Conservation (phyloP, 2,329 filamentous ascomycete genomes). For the Fusarium multiceps region DNA sequence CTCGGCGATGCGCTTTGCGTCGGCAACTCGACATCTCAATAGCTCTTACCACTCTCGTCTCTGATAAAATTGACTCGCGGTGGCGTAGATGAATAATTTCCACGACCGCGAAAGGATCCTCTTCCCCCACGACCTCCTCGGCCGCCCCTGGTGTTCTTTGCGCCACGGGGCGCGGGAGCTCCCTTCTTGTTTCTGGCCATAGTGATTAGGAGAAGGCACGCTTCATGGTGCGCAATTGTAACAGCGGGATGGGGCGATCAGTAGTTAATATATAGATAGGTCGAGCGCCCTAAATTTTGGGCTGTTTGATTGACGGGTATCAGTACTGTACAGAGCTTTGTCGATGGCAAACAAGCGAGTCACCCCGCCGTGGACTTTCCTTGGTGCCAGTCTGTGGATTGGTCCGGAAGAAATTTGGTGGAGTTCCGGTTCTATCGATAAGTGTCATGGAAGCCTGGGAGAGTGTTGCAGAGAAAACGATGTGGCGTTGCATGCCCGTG, state of each 20-base stretch:
- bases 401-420: conserved; percentile 6
- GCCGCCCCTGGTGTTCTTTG: conserved; percentile 33
- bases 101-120: conserved; percentile 24
- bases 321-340: not conserved
- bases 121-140: conserved; percentile 33
- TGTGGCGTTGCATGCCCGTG: not conserved
- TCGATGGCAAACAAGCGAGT: conserved; percentile 35
- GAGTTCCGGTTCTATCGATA: conserved; percentile 14
- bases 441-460: conserved; percentile 28
- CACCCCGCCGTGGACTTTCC: conserved; percentile 27
- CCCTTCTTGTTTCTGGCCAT: conserved; percentile 46
- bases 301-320: conserved; percentile 3
- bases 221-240: conserved; percentile 25
- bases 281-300: not conserved
- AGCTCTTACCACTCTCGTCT: conserved; percentile 32
- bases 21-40: not conserved
- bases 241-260: not conserved
- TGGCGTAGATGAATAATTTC: conserved; percentile 13
- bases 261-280: not conserved
- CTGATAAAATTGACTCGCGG: conserved; percentile 7
- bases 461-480: conserved; percentile 1
- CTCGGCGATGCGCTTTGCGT: not conserved
- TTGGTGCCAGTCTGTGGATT: conserved; percentile 20
- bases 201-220: not conserved
- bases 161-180: conserved; percentile 31